phyloP scores from a whole-genome alignment of 2,329 filamentous ascomycete species.

The Fusarium acutatum region DNA sequence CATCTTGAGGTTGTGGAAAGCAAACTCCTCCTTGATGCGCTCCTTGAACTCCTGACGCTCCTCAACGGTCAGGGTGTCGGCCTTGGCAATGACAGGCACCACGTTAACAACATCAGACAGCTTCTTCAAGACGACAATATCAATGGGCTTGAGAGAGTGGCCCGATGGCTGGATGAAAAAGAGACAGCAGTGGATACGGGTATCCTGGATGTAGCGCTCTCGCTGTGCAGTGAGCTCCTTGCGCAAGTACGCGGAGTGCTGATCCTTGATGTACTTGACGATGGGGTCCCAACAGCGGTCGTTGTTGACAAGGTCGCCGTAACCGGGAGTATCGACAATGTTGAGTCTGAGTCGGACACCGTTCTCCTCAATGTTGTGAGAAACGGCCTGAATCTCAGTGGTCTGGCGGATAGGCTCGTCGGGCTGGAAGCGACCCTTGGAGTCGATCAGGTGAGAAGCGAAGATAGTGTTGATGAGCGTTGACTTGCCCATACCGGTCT shows the following conservation, averaged over 20 bases:
- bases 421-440: conserved; percentile 92
- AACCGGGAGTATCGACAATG: conserved; percentile 98
- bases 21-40: conserved; percentile 99
- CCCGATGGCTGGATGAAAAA: conserved; percentile 99
- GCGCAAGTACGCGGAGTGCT: conserved; percentile 98
- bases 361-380: conserved; percentile 99
- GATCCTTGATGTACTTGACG: conserved; percentile 99
- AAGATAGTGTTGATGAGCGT: conserved; percentile 99
- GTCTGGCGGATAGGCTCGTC: conserved; percentile 94
- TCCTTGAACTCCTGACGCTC: conserved; percentile 98
- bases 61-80: conserved; percentile 93
- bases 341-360: conserved; percentile 96
- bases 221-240: conserved; percentile 99
- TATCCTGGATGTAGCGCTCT: conserved; percentile 99
- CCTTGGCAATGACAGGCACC: conserved; percentile 98
- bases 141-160: conserved; percentile 98
- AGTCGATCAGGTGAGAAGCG: conserved; percentile 98
- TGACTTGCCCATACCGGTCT: conserved; percentile 98
- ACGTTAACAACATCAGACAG: conserved; percentile 99
- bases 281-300: conserved; percentile 99
- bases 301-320: conserved; percentile 99
- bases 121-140: conserved; percentile 99
- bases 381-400: conserved; percentile 97
- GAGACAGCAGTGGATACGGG: conserved; percentile 97
- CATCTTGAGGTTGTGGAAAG: conserved; percentile 99